Conservation (phyloP, 805 yeast genomes). For the Starmerella vitae region DNA sequence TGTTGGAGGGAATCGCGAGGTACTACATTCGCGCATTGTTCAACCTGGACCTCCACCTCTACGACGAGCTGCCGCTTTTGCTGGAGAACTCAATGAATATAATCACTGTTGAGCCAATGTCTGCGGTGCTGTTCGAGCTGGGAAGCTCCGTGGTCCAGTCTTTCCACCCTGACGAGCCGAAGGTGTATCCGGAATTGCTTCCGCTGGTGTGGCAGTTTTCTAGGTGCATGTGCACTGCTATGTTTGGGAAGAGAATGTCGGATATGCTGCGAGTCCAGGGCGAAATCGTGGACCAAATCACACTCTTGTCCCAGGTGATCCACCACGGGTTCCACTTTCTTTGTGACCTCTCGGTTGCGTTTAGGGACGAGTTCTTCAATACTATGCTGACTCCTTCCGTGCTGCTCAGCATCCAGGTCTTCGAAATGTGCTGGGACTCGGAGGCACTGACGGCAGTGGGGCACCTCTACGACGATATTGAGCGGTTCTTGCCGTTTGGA, state of each 20-base stretch:
- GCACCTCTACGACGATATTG: constrained; percentile 67
- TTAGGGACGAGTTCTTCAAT: constrained; percentile 12
- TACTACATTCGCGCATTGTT: constrained; percentile 15
- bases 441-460: constrained; percentile 59
- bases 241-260: constrained; percentile 34
- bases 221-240: constrained; percentile 61
- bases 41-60: constrained; percentile 13
- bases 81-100: constrained; percentile 3
- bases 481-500: constrained; percentile 1
- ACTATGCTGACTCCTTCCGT: constrained; percentile 29
- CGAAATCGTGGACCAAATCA: constrained; percentile 9
- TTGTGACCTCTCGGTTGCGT: constrained; percentile 15
- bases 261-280: constrained; percentile 10
- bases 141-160: constrained; percentile 15
- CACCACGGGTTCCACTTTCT: constrained; percentile 17
- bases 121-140: constrained; percentile 14
- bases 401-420: constrained; percentile 21
- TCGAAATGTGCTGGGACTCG: constrained; percentile 35
- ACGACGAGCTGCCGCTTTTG: constrained; percentile 5
- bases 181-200: constrained; percentile 30
- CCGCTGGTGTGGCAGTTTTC: constrained; percentile 80
- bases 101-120: constrained; percentile 1
- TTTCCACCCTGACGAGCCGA: constrained; percentile 16
- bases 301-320: constrained; percentile 6
- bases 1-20: constrained; percentile 12